These are phyloP conservation scores for Cucurbita pepo DNA, from an alignment of 306 rosid genomes.

Conservation along the genomic window DNA sequence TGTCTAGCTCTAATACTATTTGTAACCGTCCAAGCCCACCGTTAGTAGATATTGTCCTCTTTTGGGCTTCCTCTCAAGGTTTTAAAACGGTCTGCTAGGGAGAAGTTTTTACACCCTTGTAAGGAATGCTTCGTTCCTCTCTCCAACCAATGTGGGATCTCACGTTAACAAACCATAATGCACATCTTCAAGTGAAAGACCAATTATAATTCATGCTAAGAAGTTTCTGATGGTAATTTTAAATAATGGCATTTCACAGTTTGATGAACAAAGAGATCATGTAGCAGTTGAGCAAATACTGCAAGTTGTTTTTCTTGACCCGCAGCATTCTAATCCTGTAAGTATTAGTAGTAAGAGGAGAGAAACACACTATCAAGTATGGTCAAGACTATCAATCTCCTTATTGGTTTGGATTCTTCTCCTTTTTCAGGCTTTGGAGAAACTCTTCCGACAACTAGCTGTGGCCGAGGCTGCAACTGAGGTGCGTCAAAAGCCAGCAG, in stretches of 20 bases:
- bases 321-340: constrained; percentile 59
- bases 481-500: constrained; percentile 59
- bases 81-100: too few species aligned
- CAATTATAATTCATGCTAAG: not conserved
- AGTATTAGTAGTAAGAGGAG: constrained; percentile 23
- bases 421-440: constrained; percentile 52
- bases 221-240: not conserved
- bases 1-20: too few species aligned
- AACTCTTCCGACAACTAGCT: constrained; percentile 67
- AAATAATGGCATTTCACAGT: constrained; percentile 27
- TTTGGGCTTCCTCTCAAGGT: too few species aligned
- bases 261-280: constrained; percentile 85
- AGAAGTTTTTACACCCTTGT: too few species aligned
- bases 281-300: constrained; percentile 80
- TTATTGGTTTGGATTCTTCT: not conserved
- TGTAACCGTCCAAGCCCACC: too few species aligned
- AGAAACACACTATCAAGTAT: not conserved
- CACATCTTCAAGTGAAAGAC: not conserved
- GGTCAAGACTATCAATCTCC: not conserved
- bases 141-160: too few species aligned
- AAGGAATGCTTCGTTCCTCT: too few species aligned
- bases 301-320: constrained; percentile 78
- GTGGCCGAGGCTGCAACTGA: constrained; percentile 82
- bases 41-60: too few species aligned
- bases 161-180: not conserved